Evolutionary conservation across 1,139 yeast species (phyloP).

Genomic region (Kodamaea derodonti): DNA sequence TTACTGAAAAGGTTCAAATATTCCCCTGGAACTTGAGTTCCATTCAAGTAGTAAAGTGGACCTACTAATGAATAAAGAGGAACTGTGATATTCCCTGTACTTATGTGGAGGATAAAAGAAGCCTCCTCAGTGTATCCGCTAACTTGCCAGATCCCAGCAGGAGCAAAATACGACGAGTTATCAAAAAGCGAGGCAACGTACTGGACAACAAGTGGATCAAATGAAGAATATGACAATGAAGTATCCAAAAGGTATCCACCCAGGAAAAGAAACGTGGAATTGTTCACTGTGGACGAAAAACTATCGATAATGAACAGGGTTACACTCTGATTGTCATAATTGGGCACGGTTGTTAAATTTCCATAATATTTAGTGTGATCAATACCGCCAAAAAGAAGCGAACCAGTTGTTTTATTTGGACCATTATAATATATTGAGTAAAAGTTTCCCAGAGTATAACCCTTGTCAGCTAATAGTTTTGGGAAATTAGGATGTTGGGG

Average conservation of each 20-base stretch:
- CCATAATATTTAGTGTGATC: constrained; percentile 52
- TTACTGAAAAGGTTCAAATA: neutral
- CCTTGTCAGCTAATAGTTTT: constrained; percentile 21
- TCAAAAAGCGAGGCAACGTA: constrained; percentile 25
- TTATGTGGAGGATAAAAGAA: neutral
- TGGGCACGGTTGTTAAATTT: constrained; percentile 30
- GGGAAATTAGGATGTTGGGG: neutral
- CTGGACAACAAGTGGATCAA: constrained; percentile 28
- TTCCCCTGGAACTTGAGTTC: constrained; percentile 1
- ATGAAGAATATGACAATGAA: constrained; percentile 53
- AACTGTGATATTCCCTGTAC: neutral
- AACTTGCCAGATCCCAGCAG: constrained; percentile 3
- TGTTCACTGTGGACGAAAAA: neutral
- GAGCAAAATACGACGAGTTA: neutral
- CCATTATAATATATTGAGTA: constrained; percentile 43
- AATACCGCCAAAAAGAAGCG: constrained; percentile 55
- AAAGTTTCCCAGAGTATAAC: constrained; percentile 43
- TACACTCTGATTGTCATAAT: constrained; percentile 18
- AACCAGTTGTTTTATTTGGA: constrained; percentile 26
- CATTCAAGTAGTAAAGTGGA: neutral
- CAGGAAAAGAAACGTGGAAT: constrained; percentile 2
- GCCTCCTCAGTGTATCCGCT: constrained; percentile 1
- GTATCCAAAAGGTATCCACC: constrained; percentile 70
- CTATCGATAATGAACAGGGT: neutral
- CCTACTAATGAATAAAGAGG: constrained; percentile 1